These are phyloP conservation scores for Thyridium curvatum DNA, from an alignment of 2,329 filamentous ascomycete genomes.

Conservation along the genomic window DNA sequence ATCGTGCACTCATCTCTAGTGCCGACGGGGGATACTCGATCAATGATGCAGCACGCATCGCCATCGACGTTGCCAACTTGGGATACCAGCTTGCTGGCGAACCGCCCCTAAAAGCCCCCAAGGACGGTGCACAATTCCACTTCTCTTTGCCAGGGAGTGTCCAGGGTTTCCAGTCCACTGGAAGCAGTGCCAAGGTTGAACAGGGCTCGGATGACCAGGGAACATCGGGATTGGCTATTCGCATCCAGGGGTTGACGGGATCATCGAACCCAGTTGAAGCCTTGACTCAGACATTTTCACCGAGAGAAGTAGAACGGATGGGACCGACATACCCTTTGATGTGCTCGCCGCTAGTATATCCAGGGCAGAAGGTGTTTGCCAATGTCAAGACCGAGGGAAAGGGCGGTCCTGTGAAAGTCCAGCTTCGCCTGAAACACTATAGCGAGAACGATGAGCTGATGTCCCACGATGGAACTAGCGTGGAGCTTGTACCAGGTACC, in stretches of 20 bases:
- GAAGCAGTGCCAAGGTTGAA: constrained; percentile 1
- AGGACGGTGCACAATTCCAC: constrained; percentile 22
- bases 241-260: neutral
- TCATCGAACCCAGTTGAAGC: constrained; percentile 4
- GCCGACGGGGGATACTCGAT: constrained; percentile 23
- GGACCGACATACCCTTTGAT: constrained; percentile 14
- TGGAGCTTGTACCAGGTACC: neutral
- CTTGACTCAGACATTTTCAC: constrained; percentile 18
- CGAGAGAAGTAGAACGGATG: constrained; percentile 12
- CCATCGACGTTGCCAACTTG: constrained; percentile 17
- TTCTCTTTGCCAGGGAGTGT: constrained; percentile 22
- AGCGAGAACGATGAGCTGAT: constrained; percentile 5
- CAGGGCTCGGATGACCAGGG: constrained; percentile 4
- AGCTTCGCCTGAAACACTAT: constrained; percentile 10
- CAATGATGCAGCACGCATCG: constrained; percentile 22
- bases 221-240: constrained; percentile 1
- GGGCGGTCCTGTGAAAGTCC: constrained; percentile 1
- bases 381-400: constrained; percentile 1
- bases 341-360: constrained; percentile 18
- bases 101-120: constrained; percentile 11
- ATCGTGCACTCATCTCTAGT: constrained; percentile 21
- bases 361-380: constrained; percentile 16
- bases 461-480: neutral
- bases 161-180: constrained; percentile 17
- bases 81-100: constrained; percentile 14